These are phyloP conservation scores for Hemisphaericaspora xylofermentans DNA, from an alignment of 1,139 yeast species.

Conservation along the genomic window DNA sequence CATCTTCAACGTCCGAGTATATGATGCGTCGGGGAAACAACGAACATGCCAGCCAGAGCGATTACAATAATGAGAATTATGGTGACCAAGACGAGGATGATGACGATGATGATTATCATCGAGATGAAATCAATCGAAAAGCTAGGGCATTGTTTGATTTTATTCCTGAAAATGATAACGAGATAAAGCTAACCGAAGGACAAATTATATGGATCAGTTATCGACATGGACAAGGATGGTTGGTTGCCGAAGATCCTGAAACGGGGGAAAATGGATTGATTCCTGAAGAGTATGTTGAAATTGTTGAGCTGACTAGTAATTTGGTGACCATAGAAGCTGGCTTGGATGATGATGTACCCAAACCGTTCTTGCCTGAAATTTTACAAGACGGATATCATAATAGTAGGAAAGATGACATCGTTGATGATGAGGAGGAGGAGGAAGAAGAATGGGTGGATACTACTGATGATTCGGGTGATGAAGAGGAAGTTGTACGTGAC, in stretches of 20 bases:
- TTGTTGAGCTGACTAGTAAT: slow-evolving; percentile 22
- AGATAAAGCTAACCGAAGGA: slow-evolving; percentile 73
- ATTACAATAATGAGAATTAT: slow-evolving; percentile 2
- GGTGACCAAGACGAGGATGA: slow-evolving; percentile 7
- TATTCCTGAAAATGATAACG: slow-evolving; percentile 91
- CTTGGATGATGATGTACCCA: slow-evolving; percentile 39
- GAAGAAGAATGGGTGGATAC: slow-evolving; percentile 10
- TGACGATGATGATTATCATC: slow-evolving; percentile 9
- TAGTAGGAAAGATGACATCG: slow-evolving; percentile 8
- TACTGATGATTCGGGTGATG: slow-evolving; percentile 6
- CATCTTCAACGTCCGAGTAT: slow-evolving; percentile 4
- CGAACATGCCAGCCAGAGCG: slow-evolving; percentile 9
- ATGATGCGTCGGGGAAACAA: slow-evolving; percentile 13
- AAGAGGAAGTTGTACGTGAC: slow-evolving; percentile 5
- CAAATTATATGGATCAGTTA: slow-evolving; percentile 84
- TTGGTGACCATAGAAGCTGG: slow-evolving; percentile 17
- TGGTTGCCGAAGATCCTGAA: slow-evolving; percentile 83
- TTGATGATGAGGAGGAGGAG: slow-evolving; percentile 11
- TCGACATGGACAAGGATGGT: slow-evolving; percentile 98
- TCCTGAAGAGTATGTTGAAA: slow-evolving; percentile 90
- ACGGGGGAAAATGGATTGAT: slow-evolving; percentile 88
- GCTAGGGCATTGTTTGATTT: slow-evolving; percentile 91
- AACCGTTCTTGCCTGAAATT: slow-evolving; percentile 47
- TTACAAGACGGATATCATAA: slow-evolving; percentile 21
- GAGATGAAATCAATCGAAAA: slow-evolving; percentile 46